Percentiles rank a stretch among this genome's conserved stretches.
These are phyloP conservation scores for Zoysia pacifica DNA, from an alignment of 176 grass and related monocot genomes.

Conservation along the genomic window DNA sequence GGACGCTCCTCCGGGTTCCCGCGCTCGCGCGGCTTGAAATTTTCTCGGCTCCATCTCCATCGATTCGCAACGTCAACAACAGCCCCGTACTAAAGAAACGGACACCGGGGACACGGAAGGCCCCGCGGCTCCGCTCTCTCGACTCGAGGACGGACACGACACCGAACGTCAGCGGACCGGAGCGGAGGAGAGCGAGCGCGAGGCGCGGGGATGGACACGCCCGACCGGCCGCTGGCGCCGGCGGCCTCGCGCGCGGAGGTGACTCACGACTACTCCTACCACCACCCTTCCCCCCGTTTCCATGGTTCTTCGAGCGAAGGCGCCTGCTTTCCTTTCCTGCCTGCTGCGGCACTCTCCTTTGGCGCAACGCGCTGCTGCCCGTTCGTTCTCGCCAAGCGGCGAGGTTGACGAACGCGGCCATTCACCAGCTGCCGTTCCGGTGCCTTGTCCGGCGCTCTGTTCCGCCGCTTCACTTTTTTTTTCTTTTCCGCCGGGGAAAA, in stretches of 20 bases:
- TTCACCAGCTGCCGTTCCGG: too few species aligned
- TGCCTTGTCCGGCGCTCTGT: not conserved
- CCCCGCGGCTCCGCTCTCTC: too few species aligned
- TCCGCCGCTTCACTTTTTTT: not conserved
- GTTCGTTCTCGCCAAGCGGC: too few species aligned
- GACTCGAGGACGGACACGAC: too few species aligned
- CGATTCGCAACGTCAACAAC: not conserved
- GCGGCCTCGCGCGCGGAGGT: conserved; percentile 44
- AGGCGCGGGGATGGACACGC: conserved; percentile 70
- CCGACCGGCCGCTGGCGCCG: conserved; percentile 49
- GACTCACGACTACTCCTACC: not conserved
- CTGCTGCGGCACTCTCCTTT: too few species aligned
- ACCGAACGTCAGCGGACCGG: too few species aligned
- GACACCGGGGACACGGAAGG: not conserved
- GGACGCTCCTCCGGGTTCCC: conserved; percentile 17
- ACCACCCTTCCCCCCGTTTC: too few species aligned
- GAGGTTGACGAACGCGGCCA: too few species aligned
- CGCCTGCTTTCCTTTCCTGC: too few species aligned
- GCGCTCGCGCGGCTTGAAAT: conserved; percentile 33
- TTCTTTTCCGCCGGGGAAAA: not conserved
- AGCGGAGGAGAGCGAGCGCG: too few species aligned
- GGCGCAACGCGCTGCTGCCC: too few species aligned
- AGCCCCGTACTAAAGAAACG: not conserved
- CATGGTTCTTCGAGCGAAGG: too few species aligned
- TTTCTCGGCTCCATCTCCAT: not conserved